Base-by-base conservation (phyloP, 2,329 filamentous ascomycete genomes). In the Fusarium transvaalense region DNA sequence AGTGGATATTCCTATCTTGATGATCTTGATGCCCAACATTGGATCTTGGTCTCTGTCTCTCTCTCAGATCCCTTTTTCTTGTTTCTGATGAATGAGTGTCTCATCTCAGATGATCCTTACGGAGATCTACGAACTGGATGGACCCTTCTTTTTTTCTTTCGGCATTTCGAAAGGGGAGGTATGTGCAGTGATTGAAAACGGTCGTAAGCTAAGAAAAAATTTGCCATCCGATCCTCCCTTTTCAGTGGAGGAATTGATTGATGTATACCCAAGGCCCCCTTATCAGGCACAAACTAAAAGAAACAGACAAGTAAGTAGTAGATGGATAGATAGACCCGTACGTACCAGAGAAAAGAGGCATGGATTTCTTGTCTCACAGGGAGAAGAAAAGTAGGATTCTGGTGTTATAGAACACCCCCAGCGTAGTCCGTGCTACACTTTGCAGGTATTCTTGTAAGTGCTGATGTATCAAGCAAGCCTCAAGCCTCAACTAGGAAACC, bases 21-120 rank as follows among this genome's bases (percentile, higher is more conserved):
- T n/a, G 50, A 66, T 67, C 61, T 68, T 69, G 66, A 69, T 67
- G 66, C 66, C 66, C 53, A 52, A 64, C 47, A n/a, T n/a, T n/a
- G n/a, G n/a, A n/a, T 35, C 27, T 38, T 38, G 21, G 15, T 53
- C 23, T 35, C 21, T 23, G n/a, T 34, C 47, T 32, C 6, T n/a
- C 21, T 27, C 14, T 37, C 2, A n/a, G 42, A 31, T 45, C 15
- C 17, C 12, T 19, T 31, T 31, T 27, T 29, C 23, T 10, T 14
- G 3, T 13, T 43, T 27, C 39, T 27, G 25, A 45, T 29, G 25
- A 29, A 45, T 29, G 8, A 6, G 19, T 45, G 25, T 31, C 55
- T 50, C 32, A 27, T 35, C 23, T 37, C 1, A 37, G 1, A 37
- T 17, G 21, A 50, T 48, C 45, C 12, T 25, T 23, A 17, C 6